Evolutionary conservation across 768 basidiomycete species (phyloP).

Genomic region (Russula sp.): DNA sequence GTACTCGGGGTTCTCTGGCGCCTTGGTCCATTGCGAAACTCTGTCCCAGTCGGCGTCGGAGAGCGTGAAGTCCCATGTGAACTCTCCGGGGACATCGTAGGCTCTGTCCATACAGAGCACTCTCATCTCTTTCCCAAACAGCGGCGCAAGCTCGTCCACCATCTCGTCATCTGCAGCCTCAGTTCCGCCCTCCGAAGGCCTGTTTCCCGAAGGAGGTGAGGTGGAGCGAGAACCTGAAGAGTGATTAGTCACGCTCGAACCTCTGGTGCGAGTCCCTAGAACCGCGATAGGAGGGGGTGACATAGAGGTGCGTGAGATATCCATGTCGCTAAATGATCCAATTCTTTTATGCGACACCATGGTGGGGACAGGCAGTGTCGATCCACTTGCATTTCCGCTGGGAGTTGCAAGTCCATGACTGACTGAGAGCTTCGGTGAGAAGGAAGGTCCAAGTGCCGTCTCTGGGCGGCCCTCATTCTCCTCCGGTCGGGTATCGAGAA

Average conservation of each 20-base stretch:
- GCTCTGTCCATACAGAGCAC: slow-evolving; percentile 13
- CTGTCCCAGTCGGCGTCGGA: slow-evolving; percentile 3
- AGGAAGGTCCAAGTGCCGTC: not conserved
- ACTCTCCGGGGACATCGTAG: slow-evolving; percentile 1
- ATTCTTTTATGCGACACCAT: not conserved
- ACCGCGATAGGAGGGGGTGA: slow-evolving; percentile 13
- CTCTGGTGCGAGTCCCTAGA: not conserved
- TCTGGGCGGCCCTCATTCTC: not conserved
- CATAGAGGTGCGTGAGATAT: not conserved
- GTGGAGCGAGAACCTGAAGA: slow-evolving; percentile 5
- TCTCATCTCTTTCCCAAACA: slow-evolving; percentile 16
- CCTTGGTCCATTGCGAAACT: slow-evolving; percentile 9
- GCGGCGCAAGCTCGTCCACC: slow-evolving; percentile 16
- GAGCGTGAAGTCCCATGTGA: slow-evolving; percentile 2
- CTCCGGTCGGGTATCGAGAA: not conserved
- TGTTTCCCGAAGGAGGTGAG: not conserved
- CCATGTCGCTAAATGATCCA: not conserved
- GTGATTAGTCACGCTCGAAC: not conserved
- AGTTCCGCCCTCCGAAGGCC: not conserved
- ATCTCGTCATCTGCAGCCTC: slow-evolving; percentile 9
- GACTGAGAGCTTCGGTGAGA: not conserved
- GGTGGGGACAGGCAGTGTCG: not conserved
- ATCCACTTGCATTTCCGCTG: not conserved
- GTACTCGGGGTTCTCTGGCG: slow-evolving; percentile 7
- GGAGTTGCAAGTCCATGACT: not conserved